Base-by-base conservation (phyloP, 1,139 yeast genomes). In the Sugiyamaella neomexicana region DNA sequence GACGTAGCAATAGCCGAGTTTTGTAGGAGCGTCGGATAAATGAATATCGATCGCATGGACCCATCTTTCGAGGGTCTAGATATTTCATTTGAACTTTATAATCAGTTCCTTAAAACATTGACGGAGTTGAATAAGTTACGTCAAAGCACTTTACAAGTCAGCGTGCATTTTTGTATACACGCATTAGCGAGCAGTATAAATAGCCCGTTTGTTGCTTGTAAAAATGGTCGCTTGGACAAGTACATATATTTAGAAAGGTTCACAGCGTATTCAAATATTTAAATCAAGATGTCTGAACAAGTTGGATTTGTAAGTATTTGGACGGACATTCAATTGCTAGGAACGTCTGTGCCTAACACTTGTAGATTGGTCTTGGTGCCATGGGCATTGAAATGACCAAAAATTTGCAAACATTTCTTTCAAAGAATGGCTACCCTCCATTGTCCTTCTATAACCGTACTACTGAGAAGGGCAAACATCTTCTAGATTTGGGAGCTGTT, bases 321-420 rank as follows among this genome's bases (percentile, higher is more conserved):
- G n/a, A 6, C n/a, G 20, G 27, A 36, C 37, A n/a, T n/a, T n/a
- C 20, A 29, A 9, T 12, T 29, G 10, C 25, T 4, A n/a, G 13
- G 7, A 13, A 7, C 4, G 32, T 3, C 17, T 9, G n/a, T 32
- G 8, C 27, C 55, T 52, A 52, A 52, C 45, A 10, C 32, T 7
- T 2, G 9, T 36, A 49, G 52, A 53, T 61, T 46, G 66, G 66
- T 41, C 63, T 63, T 15, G 66, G 66, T 4, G 59, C 58, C 50
- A 62, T 62, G 65, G 66, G 66, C 39, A 46, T 36, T 36, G 56
- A 52, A 12, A 60, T 62, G 65, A 55, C 63, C 45, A 46, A 37
- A 38, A 50, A 62, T 52, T 52, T 62, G 37, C 66, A 62, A 42
- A 54, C 40, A 15, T 55, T 43, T 34, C 52, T 62, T 37, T 20